A percentile compares a stretch with the other conserved stretches of the same genome.
These are phyloP conservation scores for Ascochyta viciae-villosae DNA, from an alignment of 2,329 filamentous ascomycete species.

Conservation along the genomic window DNA sequence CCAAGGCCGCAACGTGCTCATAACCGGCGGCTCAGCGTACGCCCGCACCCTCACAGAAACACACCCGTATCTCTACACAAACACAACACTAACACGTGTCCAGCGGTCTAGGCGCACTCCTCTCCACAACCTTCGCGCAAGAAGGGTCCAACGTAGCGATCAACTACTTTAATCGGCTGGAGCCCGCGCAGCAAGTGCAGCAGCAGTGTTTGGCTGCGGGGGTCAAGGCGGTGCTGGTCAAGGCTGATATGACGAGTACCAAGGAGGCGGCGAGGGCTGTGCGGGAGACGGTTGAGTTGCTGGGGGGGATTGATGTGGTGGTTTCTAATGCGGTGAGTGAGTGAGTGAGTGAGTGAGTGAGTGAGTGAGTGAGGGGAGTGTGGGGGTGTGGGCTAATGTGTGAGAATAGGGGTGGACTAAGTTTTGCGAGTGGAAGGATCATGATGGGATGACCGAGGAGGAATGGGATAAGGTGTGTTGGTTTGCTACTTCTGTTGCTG, in stretches of 20 bases:
- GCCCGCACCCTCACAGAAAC: conserved; percentile 17
- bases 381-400: not conserved
- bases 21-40: conserved; percentile 70
- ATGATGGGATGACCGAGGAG: conserved; percentile 64
- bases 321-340: conserved; percentile 72
- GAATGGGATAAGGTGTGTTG: conserved; percentile 67
- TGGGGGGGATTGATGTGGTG: conserved; percentile 77
- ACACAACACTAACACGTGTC: not conserved
- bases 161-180: conserved; percentile 72
- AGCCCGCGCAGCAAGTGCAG: conserved; percentile 66
- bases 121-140: conserved; percentile 70
- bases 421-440: conserved; percentile 63
- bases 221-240: conserved; percentile 63
- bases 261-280: conserved; percentile 67
- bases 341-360: too few species aligned
- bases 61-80: not conserved
- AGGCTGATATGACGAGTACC: conserved; percentile 70
- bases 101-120: conserved; percentile 74
- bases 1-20: conserved; percentile 66
- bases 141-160: conserved; percentile 74
- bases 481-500: conserved; percentile 17
- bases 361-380: too few species aligned
- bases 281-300: conserved; percentile 62
- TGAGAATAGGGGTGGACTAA: conserved; percentile 65
- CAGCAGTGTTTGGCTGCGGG: conserved; percentile 61